Base-by-base conservation (phyloP, 2,329 filamentous ascomycete species). In the Pseudogymnoascus sp. region DNA sequence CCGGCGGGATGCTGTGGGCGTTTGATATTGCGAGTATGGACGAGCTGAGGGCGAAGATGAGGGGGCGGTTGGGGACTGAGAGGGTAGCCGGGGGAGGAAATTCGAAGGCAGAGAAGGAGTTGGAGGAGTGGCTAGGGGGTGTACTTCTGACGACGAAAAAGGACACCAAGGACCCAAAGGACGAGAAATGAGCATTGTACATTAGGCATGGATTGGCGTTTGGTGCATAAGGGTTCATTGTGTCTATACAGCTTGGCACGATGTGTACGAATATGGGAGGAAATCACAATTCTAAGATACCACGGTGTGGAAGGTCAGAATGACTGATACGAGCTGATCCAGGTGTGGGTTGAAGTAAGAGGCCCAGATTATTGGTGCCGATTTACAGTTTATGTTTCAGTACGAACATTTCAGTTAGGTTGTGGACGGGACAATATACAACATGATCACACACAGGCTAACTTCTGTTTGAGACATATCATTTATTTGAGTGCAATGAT, bases 1-100 rank as follows among this genome's bases (percentile, higher is more conserved):
- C 83, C 0, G 94, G 93, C 3, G 91, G 88, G 0, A 73, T 86
- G 9, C 78, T 90, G 64, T 96, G 88, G 80, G 86, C 84, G 0
- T 83, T 94, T 63, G 88, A 97, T 71, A 82, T 97, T 35, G 85
- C 85, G 70, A 80, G 78, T 50, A 60, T 91, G 39, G 82, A 84
- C 3, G 89, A 92, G 69, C 74, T 91, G 71, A 76, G 82, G 69
- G 71, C 66, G 57, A 76, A 75, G 67, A 79, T 83, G n/a, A 76
- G 75, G 62, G 72, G 71, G 63, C 74, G 75, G 43, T 70, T 77
- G 22, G 70, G 71, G 64, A 64, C 64, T 63, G 63, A 66, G 67
- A 62, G 65, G 71, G 71, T 63, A 72, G 72, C 63, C 71, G 75
- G 64, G 72, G 63, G 47, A 63, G 63, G 54, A 63, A 74, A 81